Base-by-base conservation (phyloP, 169 alveolate species). In the Haemoproteus tartakovskyi region DNA sequence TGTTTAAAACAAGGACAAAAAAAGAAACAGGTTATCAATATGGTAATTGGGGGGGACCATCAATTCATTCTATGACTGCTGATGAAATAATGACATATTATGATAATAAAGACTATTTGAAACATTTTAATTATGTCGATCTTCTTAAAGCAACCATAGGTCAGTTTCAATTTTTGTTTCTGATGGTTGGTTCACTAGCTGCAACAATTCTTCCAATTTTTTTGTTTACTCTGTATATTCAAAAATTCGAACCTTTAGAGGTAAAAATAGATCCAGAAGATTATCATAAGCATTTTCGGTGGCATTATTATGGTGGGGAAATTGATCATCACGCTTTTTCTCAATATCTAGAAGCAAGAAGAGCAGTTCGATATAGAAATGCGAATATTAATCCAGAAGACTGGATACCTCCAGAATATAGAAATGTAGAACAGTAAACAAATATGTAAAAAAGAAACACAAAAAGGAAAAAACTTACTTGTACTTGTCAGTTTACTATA, bases 281-380 rank as follows among this genome's bases (percentile, higher is more conserved):
- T 21, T 88, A 85, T 88, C 74, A 78, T 59, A 88, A 88, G 38
- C 90, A 88, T 83, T 78, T 61, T 60, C 78, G 60, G 3, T 91
- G 95, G 95, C 94, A 91, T 61, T 82, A 86, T 50, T 86, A 80
- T 46, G 95, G 95, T 27, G 92, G 82, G 45, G 85, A 87, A 46
- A 60, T 91, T 21, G 95, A 90, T 52, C 94, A 90, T 86, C 95
- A 91, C 51, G 94, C 95, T 54, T 91, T 82, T 57, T 84, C 83
- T 30, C 95, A 91, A 50, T 91, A 91, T 67, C 78, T 87, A 48
- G 95, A 91, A 83, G 94, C 95, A 26, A 70, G 95, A 46, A 85
- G 95, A 51, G 89, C 95, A 47, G 83, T 78, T 40, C 87, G 90
- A 80, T 91, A 94, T 92, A 50, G 95, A 38, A 86, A 88, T 61